Base-by-base conservation (phyloP, 768 basidiomycete genomes). In the Tephrocybe sp. region DNA sequence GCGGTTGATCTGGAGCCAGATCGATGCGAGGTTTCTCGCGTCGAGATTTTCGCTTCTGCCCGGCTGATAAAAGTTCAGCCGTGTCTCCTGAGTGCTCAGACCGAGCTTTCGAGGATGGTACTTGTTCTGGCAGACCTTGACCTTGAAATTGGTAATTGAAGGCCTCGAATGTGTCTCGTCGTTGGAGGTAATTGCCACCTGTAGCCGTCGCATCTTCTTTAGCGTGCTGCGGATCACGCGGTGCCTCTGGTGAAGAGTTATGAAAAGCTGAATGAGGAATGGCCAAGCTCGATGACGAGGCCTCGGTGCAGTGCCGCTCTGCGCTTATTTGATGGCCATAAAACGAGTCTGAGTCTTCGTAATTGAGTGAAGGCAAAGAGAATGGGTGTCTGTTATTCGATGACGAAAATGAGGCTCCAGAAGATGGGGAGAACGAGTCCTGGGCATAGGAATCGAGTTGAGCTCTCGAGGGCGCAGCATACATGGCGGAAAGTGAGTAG, bases 1-100 rank as follows among this genome's bases (percentile, higher is more conserved):
- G 81, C 2, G 89, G 89, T 59, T 91, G 89, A 61, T 86, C 85
- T 3, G 85, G 75, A 2, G 88, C 84, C 28, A 90, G 79, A 40
- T 81, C 83, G 44, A 90, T 85, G 37, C 66, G 80, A 24, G 78
- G 75, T 57, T 84, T 82, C 60, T 78, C 75, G 42, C 79, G 76
- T 38, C 81, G 74, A 14, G 71, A 20, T 54, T 81, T 85, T 37
- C 68, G 69, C 18, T 67, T 64, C 42, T 46, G 53, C n/a, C 56
- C 14, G 6, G 50, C 28, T 8, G 56, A 17, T 21, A 26, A 32
- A 40, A 55, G 41, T 4, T 45, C 32, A 39, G 34, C 44, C 3
- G 36, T n/a, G 5, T 47, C 45, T 34, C 26, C 45, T 6, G 50
- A 41, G 11, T 28, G 18, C 41, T 51, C 48, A 12, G 48, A 48